phyloP scores from a whole-genome alignment of 768 basidiomycete genomes.

The Agrocybe chaxingu region DNA sequence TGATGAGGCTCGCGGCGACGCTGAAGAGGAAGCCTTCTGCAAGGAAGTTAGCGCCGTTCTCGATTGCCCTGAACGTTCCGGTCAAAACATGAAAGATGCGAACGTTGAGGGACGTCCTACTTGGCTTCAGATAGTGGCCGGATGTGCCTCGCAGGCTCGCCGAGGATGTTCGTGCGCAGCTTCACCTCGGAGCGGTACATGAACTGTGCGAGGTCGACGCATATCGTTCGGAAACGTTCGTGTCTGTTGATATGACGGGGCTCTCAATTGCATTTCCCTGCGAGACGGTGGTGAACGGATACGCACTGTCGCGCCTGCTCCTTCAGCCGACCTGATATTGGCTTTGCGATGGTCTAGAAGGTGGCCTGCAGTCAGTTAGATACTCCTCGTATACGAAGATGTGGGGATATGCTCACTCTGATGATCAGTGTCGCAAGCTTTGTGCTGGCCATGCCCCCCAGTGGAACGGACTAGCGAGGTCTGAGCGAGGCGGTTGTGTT shows the following conservation, averaged over 20 bases:
- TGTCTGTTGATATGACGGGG: conserved; percentile 37
- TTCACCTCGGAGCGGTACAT: conserved; percentile 74
- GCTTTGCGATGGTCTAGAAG: conserved; percentile 77
- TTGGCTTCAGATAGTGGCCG: conserved; percentile 75
- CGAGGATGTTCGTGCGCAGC: conserved; percentile 72
- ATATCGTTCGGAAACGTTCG: conserved; percentile 66
- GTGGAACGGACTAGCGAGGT: too few species aligned
- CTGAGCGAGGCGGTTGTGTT: too few species aligned
- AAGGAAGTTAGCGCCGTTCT: conserved; percentile 80
- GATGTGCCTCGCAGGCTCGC: conserved; percentile 69
- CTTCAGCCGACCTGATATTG: conserved; percentile 63
- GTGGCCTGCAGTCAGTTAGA: neutral
- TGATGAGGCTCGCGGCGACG: conserved; percentile 70
- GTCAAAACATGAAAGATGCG: too few species aligned
- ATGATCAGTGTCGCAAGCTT: conserved; percentile 76
- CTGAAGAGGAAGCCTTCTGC: conserved; percentile 84
- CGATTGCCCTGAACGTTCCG: conserved; percentile 58
- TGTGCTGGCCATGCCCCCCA: conserved; percentile 51
- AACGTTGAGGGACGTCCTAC: conserved; percentile 33
- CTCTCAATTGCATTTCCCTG: neutral
- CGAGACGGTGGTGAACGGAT: neutral
- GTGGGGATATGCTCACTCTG: conserved; percentile 44
- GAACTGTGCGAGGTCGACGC: conserved; percentile 71
- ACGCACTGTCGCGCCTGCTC: conserved; percentile 69
- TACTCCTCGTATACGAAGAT: neutral